A percentile compares a stretch with the other conserved stretches of the same genome.
Evolutionary conservation across 2,329 filamentous ascomycete genomes (phyloP).

Genomic region (Colletotrichum chlorophyti): DNA sequence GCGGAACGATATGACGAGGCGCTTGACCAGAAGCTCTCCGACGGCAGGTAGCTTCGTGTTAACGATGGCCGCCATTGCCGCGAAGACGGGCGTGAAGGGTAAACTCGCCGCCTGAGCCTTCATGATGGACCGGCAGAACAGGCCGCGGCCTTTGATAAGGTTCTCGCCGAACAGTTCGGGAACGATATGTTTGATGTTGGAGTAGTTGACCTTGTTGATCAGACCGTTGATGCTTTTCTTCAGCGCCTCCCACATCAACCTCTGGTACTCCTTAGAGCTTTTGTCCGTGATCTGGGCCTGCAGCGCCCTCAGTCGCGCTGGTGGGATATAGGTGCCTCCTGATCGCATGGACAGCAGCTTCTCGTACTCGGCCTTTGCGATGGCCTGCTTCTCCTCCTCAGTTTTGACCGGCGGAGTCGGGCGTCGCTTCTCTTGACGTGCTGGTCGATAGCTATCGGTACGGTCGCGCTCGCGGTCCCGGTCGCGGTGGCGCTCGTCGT

Average conservation of each 20-base stretch:
- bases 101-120: conserved; percentile 96
- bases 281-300: conserved; percentile 98
- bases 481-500: conserved; percentile 31
- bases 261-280: conserved; percentile 94
- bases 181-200: conserved; percentile 97
- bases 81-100: conserved; percentile 95
- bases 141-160: conserved; percentile 83
- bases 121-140: conserved; percentile 97
- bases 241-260: conserved; percentile 98
- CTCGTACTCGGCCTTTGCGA: conserved; percentile 91
- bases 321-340: conserved; percentile 95
- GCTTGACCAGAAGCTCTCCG: conserved; percentile 85
- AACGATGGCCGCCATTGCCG: conserved; percentile 93
- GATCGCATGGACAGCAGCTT: conserved; percentile 92
- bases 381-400: conserved; percentile 86
- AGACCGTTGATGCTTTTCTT: conserved; percentile 99
- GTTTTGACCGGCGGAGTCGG: conserved; percentile 55
- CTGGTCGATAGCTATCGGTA: conserved; percentile 58
- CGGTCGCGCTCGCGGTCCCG: conserved; percentile 46
- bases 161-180: conserved; percentile 97
- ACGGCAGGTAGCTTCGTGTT: conserved; percentile 97
- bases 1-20: conserved; percentile 89
- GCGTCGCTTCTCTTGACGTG: conserved; percentile 37
- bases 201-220: conserved; percentile 99
- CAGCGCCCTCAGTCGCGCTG: conserved; percentile 85